Evolutionary conservation across 2,329 filamentous ascomycete genomes (phyloP), one percentile per base, ranked within the genome.

Genomic region (Pseudopyricularia cyperi): DNA sequence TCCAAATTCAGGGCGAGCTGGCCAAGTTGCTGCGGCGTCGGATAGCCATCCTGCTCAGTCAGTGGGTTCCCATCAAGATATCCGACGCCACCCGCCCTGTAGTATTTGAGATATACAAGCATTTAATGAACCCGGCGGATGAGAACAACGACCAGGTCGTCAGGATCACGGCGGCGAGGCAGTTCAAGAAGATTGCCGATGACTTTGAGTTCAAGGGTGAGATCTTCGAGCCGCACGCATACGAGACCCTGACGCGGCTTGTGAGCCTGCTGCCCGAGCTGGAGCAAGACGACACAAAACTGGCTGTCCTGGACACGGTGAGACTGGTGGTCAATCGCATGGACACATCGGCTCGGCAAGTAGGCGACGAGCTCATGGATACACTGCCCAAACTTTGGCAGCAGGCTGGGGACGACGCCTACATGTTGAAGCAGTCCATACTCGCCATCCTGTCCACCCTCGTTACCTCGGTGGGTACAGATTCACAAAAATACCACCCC

Each of bases 361-460:
- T 83, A 55, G 87, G 88, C 5, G 88, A 95, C 60, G 80, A 84
- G 54, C 86, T 98, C 55, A 84, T 98, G 66, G 74, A 79, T 1
- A 77, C 89, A 12, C 74, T 97, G 7, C 90, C 91, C 0, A 75
- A 75, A 4, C 74, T 97, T 0, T 98, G 93, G 93, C 83, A 87
- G 55, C 80, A 83, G 50, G 89, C 87, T 3, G 88, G 84, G 1
- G 68, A 71, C 2, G 85, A 95, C 55, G 87, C 93, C 61, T 88
- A 89, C 67, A 80, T 97, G 65, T 86, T 96, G 74, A 97, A 97
- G 66, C 90, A 96, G 67, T 83, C 89, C 1, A 89, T 97, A 51
- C 77, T 97, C 53, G 87, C 86, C 2, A 85, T 97, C 37, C 80
- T 97, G 50, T 77, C 87, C 2, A 84, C 89, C 2, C 74, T 98